Conservation (phyloP, 176 grass and related monocot species). For the Zoysia japonica region DNA sequence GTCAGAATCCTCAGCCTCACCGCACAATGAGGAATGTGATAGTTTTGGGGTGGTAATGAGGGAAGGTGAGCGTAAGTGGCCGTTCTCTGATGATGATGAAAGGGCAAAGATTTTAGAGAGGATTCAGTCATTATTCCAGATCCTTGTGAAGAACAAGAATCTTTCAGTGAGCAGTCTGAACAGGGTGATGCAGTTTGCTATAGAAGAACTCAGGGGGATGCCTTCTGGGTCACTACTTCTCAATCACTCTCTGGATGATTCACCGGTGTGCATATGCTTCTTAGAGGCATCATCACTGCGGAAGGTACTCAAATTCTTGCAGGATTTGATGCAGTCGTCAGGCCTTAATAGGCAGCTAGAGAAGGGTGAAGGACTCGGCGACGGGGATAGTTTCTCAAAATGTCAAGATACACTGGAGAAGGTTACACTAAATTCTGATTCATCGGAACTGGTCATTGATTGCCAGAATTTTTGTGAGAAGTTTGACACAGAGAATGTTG, state of each 20-base stretch:
- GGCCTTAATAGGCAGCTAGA: slow-evolving; percentile 60
- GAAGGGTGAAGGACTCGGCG: slow-evolving; percentile 58
- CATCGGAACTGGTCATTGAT: slow-evolving; percentile 60
- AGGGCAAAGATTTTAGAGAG: slow-evolving; percentile 65
- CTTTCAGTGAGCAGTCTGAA: slow-evolving; percentile 72
- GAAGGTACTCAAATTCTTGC: slow-evolving; percentile 72
- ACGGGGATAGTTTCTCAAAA: slow-evolving; percentile 42
- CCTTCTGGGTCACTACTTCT: slow-evolving; percentile 54
- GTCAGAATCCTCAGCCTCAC: slow-evolving; percentile 52
- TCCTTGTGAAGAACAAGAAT: slow-evolving; percentile 73
- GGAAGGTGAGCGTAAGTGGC: slow-evolving; percentile 60
- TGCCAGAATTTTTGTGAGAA: slow-evolving; percentile 38
- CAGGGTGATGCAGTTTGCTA: slow-evolving; percentile 64
- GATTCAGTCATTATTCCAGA: slow-evolving; percentile 59
- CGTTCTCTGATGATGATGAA: slow-evolving; percentile 79
- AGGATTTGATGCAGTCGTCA: slow-evolving; percentile 69
- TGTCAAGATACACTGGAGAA: slow-evolving; percentile 36
- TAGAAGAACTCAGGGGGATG: slow-evolving; percentile 69
- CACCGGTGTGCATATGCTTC: slow-evolving; percentile 78
- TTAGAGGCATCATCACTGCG: slow-evolving; percentile 63
- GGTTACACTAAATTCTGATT: slow-evolving; percentile 57
- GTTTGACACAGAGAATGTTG: slow-evolving; percentile 42
- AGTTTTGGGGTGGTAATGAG: slow-evolving; percentile 44
- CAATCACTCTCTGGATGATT: slow-evolving; percentile 62
- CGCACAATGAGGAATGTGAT: slow-evolving; percentile 54